These are phyloP conservation scores for Rhizophagus prolifer DNA, from an alignment of 192 early-diverging fungal genomes.

Conservation along the genomic window DNA sequence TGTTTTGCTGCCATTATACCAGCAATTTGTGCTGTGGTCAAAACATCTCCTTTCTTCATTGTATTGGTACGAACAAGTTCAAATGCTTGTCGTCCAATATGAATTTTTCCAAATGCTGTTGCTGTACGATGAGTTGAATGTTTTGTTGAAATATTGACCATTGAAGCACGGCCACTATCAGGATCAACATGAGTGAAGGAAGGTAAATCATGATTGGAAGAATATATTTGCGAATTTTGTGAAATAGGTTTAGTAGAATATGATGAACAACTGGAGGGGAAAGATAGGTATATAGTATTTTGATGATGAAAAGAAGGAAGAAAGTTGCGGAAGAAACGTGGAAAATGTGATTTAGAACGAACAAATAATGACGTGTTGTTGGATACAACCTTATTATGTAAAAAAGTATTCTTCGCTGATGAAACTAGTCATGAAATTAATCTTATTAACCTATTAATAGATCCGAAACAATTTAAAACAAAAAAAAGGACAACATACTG, in stretches of 20 bases:
- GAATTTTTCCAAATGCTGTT: constrained; percentile 68
- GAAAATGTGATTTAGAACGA: background rate
- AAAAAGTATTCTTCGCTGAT: background rate
- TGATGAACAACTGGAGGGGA: background rate
- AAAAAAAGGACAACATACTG: background rate
- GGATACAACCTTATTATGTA: background rate
- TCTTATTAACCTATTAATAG: too few relatives aligned
- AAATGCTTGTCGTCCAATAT: constrained; percentile 66
- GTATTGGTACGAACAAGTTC: constrained; percentile 61
- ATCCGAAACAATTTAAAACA: too few relatives aligned
- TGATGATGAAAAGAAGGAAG: background rate
- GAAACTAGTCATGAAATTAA: too few relatives aligned
- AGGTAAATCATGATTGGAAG: background rate
- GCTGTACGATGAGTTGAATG: constrained; percentile 68
- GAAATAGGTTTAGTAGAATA: background rate
- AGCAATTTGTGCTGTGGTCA: constrained; percentile 83
- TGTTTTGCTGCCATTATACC: constrained; percentile 90
- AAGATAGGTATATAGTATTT: background rate
- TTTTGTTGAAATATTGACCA: constrained; percentile 88
- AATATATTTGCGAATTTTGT: background rate
- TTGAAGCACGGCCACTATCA: constrained; percentile 69
- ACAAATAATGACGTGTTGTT: background rate
- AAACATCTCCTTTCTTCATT: constrained; percentile 86
- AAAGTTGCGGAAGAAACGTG: background rate
- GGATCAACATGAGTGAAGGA: constrained; percentile 76